Percentiles rank a stretch among this genome's conserved stretches.
Evolutionary conservation across 1,284 basidiomycete species (phyloP).

Genomic region (Moesziomyces aphidis): DNA sequence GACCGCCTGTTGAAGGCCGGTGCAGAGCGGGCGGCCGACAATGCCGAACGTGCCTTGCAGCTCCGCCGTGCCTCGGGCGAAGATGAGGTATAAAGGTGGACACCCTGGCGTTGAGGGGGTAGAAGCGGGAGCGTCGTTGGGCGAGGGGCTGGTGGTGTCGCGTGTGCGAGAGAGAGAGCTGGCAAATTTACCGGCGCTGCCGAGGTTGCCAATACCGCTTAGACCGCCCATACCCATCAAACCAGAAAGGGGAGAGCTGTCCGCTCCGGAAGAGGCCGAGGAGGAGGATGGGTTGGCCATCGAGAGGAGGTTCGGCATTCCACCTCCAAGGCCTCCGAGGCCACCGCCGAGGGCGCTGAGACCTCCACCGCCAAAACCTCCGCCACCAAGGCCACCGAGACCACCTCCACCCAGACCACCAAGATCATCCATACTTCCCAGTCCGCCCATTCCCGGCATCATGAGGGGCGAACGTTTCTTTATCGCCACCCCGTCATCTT

Average conservation of each 20-base stretch:
- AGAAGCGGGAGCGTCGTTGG: neutral
- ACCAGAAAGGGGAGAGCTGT: neutral
- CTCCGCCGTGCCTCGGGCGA: slow-evolving; percentile 33
- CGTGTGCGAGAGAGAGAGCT: neutral
- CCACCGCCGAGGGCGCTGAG: neutral
- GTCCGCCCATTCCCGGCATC: neutral
- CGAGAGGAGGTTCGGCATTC: neutral
- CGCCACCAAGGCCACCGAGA: neutral
- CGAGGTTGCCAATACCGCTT: neutral
- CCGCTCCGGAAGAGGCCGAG: neutral
- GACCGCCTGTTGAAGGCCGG: slow-evolving; percentile 10
- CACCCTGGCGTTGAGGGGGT: slow-evolving; percentile 5
- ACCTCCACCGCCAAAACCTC: slow-evolving; percentile 1
- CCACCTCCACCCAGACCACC: slow-evolving; percentile 5
- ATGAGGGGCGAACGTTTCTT: neutral
- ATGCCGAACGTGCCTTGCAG: slow-evolving; percentile 40
- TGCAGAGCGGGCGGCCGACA: slow-evolving; percentile 37
- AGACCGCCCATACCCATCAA: slow-evolving; percentile 1
- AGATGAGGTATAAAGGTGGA: slow-evolving; percentile 36
- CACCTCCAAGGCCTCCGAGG: neutral
- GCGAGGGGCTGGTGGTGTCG: neutral
- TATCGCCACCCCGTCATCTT: no score
- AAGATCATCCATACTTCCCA: slow-evolving; percentile 1
- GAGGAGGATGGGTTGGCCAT: neutral
- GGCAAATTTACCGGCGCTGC: neutral